A percentile compares a stretch with the other conserved stretches of the same genome.
Conservation (phyloP, 768 basidiomycete genomes). For the Collybiopsis luxurians region DNA sequence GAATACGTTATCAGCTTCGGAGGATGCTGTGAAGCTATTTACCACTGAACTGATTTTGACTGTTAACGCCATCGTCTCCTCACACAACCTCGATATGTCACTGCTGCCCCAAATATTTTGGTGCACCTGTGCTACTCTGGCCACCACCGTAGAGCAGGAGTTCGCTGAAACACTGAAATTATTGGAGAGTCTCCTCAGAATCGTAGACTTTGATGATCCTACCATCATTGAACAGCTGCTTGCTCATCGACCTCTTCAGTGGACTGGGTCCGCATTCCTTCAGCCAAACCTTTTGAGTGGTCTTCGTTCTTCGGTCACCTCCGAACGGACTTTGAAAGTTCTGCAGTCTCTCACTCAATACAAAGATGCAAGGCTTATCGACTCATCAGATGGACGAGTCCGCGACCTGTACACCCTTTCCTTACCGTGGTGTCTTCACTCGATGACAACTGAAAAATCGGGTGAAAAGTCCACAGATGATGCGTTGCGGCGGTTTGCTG, state of each 20-base stretch:
- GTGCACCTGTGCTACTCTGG: constrained; percentile 78
- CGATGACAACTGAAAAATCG: constrained; percentile 59
- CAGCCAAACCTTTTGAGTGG: constrained; percentile 76
- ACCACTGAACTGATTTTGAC: constrained; percentile 81
- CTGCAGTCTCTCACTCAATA: constrained; percentile 62
- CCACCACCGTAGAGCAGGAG: constrained; percentile 80
- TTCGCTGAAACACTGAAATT: constrained; percentile 67
- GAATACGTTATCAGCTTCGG: constrained; percentile 75
- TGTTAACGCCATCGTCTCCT: constrained; percentile 57
- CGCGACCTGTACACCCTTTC: constrained; percentile 80
- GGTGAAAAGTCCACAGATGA: constrained; percentile 41
- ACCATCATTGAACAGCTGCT: constrained; percentile 67
- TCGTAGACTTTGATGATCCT: constrained; percentile 69
- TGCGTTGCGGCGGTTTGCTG: constrained; percentile 65
- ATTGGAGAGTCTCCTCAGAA: constrained; percentile 60
- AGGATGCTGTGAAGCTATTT: constrained; percentile 78
- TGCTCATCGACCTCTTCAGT: constrained; percentile 65
- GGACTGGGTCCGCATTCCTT: constrained; percentile 61
- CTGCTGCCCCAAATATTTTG: constrained; percentile 86
- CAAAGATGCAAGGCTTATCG: constrained; percentile 63
- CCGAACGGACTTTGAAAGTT: constrained; percentile 61
- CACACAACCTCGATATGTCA: constrained; percentile 53
- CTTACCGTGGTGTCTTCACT: constrained; percentile 86
- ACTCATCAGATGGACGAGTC: constrained; percentile 65
- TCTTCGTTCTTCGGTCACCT: constrained; percentile 74